These are phyloP conservation scores for Trichoderma sp. DNA, from an alignment of 2,329 filamentous ascomycete species.

Conservation along the genomic window DNA sequence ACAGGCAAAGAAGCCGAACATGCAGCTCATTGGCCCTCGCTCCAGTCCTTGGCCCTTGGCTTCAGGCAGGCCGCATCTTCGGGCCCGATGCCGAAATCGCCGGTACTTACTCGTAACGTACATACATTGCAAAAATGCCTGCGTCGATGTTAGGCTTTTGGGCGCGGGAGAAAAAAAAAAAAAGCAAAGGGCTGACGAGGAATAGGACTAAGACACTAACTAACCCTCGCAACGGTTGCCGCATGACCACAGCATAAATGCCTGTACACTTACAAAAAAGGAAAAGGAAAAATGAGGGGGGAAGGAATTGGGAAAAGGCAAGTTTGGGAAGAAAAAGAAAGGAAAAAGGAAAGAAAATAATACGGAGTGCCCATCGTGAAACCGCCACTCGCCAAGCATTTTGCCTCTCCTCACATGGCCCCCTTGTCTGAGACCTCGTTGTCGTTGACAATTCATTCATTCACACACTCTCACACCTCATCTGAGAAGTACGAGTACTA, in stretches of 20 bases:
- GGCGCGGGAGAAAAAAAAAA: background rate
- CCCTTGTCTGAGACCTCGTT: background rate
- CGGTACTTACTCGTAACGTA: background rate
- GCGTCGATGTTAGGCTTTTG: background rate
- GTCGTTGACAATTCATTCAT: background rate
- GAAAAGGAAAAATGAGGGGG: background rate
- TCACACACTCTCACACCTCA: background rate
- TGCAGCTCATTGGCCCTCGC: background rate
- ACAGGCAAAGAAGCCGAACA: background rate
- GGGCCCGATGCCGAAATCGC: slow-evolving; percentile 14
- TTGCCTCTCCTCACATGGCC: background rate
- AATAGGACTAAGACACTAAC: background rate
- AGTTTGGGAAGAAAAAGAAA: no score
- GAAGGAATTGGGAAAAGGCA: background rate
- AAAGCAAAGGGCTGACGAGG: background rate
- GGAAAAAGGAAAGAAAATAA: background rate
- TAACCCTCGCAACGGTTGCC: background rate
- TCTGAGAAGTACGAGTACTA: background rate
- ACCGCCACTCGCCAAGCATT: slow-evolving; percentile 12
- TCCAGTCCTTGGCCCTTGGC: background rate
- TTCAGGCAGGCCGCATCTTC: slow-evolving; percentile 9
- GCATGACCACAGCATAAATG: background rate
- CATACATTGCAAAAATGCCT: background rate
- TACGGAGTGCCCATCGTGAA: background rate
- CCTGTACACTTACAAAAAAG: background rate